Evolutionary conservation across 2,329 filamentous ascomycete species (phyloP), one percentile per base, ranked within the genome.

Genomic region (Colletotrichum trifolii): DNA sequence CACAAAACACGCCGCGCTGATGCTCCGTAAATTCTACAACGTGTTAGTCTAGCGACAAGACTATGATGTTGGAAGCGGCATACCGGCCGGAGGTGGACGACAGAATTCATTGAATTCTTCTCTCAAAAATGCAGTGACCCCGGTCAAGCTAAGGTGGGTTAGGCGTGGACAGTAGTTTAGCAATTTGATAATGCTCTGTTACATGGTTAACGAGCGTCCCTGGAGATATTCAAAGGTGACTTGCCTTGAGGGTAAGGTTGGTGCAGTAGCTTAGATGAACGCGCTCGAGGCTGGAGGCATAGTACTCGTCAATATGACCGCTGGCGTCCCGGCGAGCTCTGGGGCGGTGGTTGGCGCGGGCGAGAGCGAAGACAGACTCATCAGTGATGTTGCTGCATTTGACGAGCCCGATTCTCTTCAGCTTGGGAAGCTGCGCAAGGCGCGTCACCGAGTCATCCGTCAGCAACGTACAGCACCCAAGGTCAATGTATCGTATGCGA

Each of bases 251-350:
- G 1, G 91, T 96, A 56, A 99, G 79, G 69, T 92, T 91, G 45
- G 92, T 88, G 78, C 96, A 99, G 76, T 99, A 98, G 77, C 94
- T 97, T 43, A 99, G 85, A 82, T 99, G 96, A 9, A 99, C 96
- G 70, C 96, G 87, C 80, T 99, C 96, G 34, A 99, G 81, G 72
- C 91, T 94, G 64, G 85, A 84, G 63, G 83, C 82, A 57, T 81
- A 88, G 68, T 81, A 87, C 70, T 84, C 87, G 70, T 81, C 84
- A 62, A 76, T 78, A 71, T 81, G 80, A 8, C 82, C 84, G 10
- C 77, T 81, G 55, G 77, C 76, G 65, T 86, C 84, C 62, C 83
- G 79, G 25, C 83, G 80, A 15, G 81, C 77, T 5, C 84, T 78
- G 8, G 81, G 78, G 13, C 85, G 82, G 53, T 83, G 83, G 65